Percentiles rank a stretch among this genome's conserved stretches.
phyloP scores from a whole-genome alignment of 176 grass and related monocot genomes.

The Oryza officinalis region DNA sequence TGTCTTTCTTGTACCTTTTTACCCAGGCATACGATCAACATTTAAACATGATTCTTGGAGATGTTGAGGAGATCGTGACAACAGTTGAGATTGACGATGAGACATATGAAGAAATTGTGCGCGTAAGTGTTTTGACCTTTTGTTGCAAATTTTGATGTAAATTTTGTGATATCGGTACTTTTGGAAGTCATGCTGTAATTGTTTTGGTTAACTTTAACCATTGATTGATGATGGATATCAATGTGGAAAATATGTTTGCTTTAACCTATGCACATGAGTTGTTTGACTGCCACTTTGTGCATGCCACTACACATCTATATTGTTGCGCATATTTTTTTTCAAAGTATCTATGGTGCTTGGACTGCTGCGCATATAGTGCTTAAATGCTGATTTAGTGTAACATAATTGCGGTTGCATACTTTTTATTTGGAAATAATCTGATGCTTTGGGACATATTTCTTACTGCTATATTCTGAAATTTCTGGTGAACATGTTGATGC shows the following conservation, averaged over 20 bases:
- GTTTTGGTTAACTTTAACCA: not conserved
- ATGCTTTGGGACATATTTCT: not conserved
- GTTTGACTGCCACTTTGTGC: not conserved
- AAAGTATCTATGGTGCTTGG: not conserved
- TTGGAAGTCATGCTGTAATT: not conserved
- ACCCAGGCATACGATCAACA: slow-evolving; percentile 96
- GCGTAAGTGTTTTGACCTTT: slow-evolving; percentile 49
- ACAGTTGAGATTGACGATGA: slow-evolving; percentile 96
- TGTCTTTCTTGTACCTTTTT: not conserved
- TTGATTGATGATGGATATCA: not conserved
- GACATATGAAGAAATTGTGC: slow-evolving; percentile 98
- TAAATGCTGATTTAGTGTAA: not conserved
- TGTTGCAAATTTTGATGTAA: not conserved
- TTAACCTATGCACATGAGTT: not conserved
- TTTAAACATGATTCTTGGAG: slow-evolving; percentile 99
- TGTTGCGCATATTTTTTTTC: not conserved
- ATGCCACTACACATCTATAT: not conserved
- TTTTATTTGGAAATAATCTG: not conserved
- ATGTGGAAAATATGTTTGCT: not conserved
- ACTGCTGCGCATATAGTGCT: not conserved
- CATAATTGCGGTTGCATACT: not conserved
- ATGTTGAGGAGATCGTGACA: slow-evolving; percentile 96
- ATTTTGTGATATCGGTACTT: not conserved
- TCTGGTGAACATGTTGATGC: not conserved
- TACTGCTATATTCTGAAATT: not conserved